A percentile compares a stretch with the other conserved stretches of the same genome.
phyloP scores from a whole-genome alignment of 2,329 filamentous ascomycete genomes.

The Dactylellina parvicollis region DNA sequence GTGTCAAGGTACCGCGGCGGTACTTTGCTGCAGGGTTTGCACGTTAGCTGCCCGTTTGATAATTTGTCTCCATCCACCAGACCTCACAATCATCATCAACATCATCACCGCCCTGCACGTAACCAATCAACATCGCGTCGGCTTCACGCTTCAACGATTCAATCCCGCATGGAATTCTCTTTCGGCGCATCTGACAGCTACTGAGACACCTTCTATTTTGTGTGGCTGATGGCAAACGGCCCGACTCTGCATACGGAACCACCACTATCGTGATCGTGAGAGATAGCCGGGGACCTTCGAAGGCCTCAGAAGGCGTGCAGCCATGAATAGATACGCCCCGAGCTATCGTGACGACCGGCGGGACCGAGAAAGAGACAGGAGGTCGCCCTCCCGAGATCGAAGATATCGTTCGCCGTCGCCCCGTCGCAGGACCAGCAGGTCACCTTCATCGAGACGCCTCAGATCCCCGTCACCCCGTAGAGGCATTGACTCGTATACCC shows the following conservation, averaged over 20 bases:
- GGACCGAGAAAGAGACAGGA: conserved; percentile 53
- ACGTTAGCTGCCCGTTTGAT: no score
- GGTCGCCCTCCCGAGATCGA: conserved; percentile 51
- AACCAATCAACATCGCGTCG: no score
- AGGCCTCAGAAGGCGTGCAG: neutral
- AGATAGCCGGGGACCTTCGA: neutral
- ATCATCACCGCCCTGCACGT: no score
- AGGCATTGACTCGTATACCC: conserved; percentile 58
- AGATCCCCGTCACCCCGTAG: conserved; percentile 53
- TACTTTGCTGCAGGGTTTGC: no score
- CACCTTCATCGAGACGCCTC: conserved; percentile 40
- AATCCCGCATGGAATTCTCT: no score
- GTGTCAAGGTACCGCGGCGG: no score
- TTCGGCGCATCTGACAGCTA: no score
- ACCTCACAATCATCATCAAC: no score
- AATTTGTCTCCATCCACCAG: no score
- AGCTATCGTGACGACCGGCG: conserved; percentile 56
- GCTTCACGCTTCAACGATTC: no score
- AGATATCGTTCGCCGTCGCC: conserved; percentile 45
- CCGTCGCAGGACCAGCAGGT: conserved; percentile 29
- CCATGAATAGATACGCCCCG: conserved; percentile 55
- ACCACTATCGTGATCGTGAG: conserved; percentile 1
- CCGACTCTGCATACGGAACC: neutral
- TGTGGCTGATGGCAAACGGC: conserved; percentile 1
- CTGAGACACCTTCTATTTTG: no score